phyloP scores from a whole-genome alignment of 805 yeast genomes.

The Debaryomyces prosopidis region DNA sequence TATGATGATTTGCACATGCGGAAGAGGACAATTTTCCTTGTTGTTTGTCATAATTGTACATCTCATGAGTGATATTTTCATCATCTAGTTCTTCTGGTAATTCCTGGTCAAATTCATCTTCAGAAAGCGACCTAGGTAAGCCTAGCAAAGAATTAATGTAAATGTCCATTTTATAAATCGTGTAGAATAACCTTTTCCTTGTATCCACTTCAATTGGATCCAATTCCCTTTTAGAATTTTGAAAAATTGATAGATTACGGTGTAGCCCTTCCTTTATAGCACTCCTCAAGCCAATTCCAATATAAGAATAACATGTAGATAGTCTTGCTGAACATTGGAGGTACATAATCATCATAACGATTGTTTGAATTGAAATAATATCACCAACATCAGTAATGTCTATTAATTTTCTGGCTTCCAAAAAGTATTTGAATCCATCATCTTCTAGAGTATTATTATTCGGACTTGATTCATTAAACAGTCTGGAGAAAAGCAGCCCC shows the following conservation, averaged over 20 bases:
- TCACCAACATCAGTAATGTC: conserved; percentile 86
- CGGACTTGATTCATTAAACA: conserved; percentile 18
- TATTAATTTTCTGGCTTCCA: conserved; percentile 75
- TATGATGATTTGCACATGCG: conserved; percentile 84
- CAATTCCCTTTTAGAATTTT: conserved; percentile 49
- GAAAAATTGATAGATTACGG: conserved; percentile 56
- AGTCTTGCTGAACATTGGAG: conserved; percentile 86
- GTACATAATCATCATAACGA: conserved; percentile 82
- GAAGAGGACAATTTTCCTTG: conserved; percentile 62
- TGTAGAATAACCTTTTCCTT: conserved; percentile 83
- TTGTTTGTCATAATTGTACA: conserved; percentile 49
- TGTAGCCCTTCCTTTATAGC: conserved; percentile 84
- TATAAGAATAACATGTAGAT: conserved; percentile 84
- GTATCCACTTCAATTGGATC: conserved; percentile 82
- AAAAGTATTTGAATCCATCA: conserved; percentile 78
- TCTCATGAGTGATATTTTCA: conserved; percentile 74
- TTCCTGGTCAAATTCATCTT: conserved; percentile 84
- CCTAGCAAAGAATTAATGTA: conserved; percentile 88
- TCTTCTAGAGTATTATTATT: conserved; percentile 52
- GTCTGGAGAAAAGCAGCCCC: conserved; percentile 73
- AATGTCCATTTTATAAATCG: conserved; percentile 87
- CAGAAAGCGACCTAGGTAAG: conserved; percentile 72
- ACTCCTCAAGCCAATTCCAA: conserved; percentile 82
- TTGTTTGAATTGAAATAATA: conserved; percentile 77
- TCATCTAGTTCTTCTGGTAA: conserved; percentile 84